phyloP scores from a whole-genome alignment of 192 early-diverging fungal genomes.

The Entomortierella beljakovae region DNA sequence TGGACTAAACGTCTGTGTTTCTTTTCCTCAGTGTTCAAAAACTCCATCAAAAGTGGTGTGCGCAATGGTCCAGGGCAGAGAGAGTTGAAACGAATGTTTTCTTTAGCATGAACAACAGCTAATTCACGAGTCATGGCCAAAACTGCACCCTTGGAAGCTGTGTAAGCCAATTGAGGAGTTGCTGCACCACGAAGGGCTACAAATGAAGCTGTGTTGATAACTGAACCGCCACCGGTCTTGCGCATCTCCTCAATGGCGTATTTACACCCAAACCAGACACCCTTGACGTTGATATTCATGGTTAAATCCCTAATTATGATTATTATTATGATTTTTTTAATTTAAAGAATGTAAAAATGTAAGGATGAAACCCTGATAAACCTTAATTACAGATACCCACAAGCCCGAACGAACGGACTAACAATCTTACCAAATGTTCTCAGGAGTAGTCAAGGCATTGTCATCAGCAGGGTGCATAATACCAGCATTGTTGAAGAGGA shows the following conservation, averaged over 20 bases:
- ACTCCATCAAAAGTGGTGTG: conserved; percentile 86
- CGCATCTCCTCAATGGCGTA: conserved; percentile 83
- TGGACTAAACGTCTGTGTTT: conserved; percentile 83
- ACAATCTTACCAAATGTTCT: conserved; percentile 80
- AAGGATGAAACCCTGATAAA: no score
- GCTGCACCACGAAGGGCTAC: conserved; percentile 83
- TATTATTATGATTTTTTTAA: no score
- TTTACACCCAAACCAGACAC: conserved; percentile 91
- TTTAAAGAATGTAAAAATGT: no score
- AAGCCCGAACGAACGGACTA: conserved; percentile 1
- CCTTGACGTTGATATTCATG: conserved; percentile 89
- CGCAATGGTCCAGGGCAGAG: conserved; percentile 85
- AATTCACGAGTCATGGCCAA: conserved; percentile 88
- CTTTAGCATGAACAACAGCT: conserved; percentile 85
- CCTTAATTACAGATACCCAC: no score
- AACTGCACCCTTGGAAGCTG: conserved; percentile 89
- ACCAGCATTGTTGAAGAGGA: conserved; percentile 91
- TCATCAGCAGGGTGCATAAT: conserved; percentile 87
- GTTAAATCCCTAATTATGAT: conserved; percentile 63
- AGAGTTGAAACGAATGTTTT: conserved; percentile 87
- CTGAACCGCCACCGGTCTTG: conserved; percentile 76
- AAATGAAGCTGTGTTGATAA: conserved; percentile 90
- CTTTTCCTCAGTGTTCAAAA: conserved; percentile 86
- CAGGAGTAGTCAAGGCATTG: conserved; percentile 80
- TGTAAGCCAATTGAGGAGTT: conserved; percentile 89